phyloP scores from a whole-genome alignment of 2,329 filamentous ascomycete genomes.

The Metarhizium rileyi region DNA sequence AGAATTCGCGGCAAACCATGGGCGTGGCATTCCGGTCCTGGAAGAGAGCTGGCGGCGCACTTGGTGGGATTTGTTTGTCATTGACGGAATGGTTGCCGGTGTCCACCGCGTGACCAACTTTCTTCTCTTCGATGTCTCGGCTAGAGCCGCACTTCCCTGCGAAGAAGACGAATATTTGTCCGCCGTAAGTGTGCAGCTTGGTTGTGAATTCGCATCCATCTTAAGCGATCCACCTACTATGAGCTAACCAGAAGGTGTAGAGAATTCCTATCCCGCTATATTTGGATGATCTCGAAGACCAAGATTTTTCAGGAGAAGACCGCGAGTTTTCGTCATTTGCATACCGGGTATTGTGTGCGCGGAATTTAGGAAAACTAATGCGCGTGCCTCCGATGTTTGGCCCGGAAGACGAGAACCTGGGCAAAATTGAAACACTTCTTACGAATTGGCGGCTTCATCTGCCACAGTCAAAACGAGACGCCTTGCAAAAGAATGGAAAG shows the following conservation, averaged over 20 bases:
- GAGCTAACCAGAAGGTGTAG: constrained; percentile 23
- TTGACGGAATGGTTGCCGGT: constrained; percentile 76
- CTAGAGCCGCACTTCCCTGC: constrained; percentile 67
- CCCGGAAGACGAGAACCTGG: constrained; percentile 42
- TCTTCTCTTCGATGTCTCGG: constrained; percentile 54
- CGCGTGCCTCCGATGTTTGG: constrained; percentile 40
- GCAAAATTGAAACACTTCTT: constrained; percentile 41
- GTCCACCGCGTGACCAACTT: constrained; percentile 66
- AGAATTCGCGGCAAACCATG: constrained; percentile 54
- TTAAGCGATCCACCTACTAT: not conserved
- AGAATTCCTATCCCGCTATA: constrained; percentile 49
- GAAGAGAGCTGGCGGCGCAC: constrained; percentile 82
- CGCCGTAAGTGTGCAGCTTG: constrained; percentile 34
- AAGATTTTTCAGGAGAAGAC: constrained; percentile 61
- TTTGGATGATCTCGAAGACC: constrained; percentile 66
- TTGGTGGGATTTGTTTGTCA: constrained; percentile 80
- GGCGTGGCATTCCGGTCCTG: constrained; percentile 53
- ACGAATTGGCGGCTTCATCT: constrained; percentile 74
- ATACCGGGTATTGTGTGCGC: constrained; percentile 72
- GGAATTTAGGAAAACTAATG: constrained; percentile 71
- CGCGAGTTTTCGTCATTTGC: constrained; percentile 73
- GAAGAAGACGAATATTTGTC: constrained; percentile 65
- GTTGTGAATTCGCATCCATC: not conserved
- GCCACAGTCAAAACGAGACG: constrained; percentile 59
- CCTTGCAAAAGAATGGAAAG: constrained; percentile 58